Base-by-base conservation (phyloP, 1,284 basidiomycete genomes). In the Cryptococcus sp. region DNA sequence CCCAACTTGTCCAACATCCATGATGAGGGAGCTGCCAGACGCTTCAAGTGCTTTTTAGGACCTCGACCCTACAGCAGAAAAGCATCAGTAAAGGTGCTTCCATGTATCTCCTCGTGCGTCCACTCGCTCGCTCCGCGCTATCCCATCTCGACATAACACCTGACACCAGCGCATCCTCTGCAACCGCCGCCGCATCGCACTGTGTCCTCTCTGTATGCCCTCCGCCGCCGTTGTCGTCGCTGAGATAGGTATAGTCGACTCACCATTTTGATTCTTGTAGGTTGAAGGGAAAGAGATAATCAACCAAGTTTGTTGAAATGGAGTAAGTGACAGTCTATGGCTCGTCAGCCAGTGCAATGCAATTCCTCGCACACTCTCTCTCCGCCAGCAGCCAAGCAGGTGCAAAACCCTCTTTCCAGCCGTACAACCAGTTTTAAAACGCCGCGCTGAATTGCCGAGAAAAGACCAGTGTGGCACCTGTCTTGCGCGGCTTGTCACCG, bases 1-100 rank as follows among this genome's bases (percentile, higher is more conserved):
- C 91, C 90, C 77, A 99, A 83, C 84, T 99, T 99, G 86, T 98
- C 93, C 71, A 99, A 86, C 93, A 99, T 96, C 96, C 96, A 99
- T 84, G 92, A 91, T 61, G 92, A 95, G 68, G 96, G 96, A 72
- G 96, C 96, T 72, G 89, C 88, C 69, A 98, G 87, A 79, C 95
- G 91, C 87, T 97, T 97, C 84, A 98, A 86, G 81, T 99, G 95
- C 84, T 98, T 98, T 89, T 93, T 95, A 71, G 95, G 95, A 88
- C 95, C 95, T 82, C 94, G 88, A 78, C 86, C 91, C 91, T 71
- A 50, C 6, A 17, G 30, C 15, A 42, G 43, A 42, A 19, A 17
- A 11, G 23, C 27, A 30, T 60, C 42, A 56, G 58, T 50, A 23
- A 38, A n/a, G 17, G 16, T 30, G 49, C 25, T 45, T 50, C 49